Conservation (phyloP, 768 basidiomycete genomes). For the Heimioporus sp. region DNA sequence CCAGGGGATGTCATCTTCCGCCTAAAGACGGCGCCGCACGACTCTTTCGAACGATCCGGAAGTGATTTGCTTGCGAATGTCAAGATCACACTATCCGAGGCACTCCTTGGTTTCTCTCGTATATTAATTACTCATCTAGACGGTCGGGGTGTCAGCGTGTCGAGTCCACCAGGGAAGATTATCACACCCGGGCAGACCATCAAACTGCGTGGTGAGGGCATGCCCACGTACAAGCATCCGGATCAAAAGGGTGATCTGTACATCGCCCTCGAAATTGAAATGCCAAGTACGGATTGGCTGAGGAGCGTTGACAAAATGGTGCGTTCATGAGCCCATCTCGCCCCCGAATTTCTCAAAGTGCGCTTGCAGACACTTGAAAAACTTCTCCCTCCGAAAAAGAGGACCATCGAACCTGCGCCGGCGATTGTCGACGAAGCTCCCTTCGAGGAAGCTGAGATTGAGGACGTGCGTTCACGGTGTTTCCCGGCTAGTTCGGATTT, state of each 20-base stretch:
- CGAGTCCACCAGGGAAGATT: constrained; percentile 72
- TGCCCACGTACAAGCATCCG: constrained; percentile 72
- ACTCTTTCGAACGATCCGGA: constrained; percentile 80
- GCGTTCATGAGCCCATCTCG: constrained; percentile 5
- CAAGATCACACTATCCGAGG: constrained; percentile 89
- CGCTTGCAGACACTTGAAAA: constrained; percentile 55
- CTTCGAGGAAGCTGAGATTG: constrained; percentile 75
- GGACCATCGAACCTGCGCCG: constrained; percentile 68
- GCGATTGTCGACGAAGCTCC: constrained; percentile 66
- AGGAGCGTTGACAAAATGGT: constrained; percentile 61
- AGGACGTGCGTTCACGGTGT: constrained; percentile 80
- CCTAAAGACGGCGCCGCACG: constrained; percentile 64
- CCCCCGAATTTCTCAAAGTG: constrained; percentile 2
- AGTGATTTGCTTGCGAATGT: constrained; percentile 78
- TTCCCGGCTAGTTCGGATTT: constrained; percentile 71
- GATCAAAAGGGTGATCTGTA: constrained; percentile 79
- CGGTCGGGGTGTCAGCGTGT: constrained; percentile 82
- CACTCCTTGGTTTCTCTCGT: constrained; percentile 91
- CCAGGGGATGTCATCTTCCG: constrained; percentile 91
- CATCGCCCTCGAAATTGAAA: constrained; percentile 81
- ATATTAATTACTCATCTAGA: constrained; percentile 91
- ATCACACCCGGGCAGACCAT: constrained; percentile 74
- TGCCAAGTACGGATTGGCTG: constrained; percentile 83
- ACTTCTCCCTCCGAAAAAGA: constrained; percentile 75
- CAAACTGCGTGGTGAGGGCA: constrained; percentile 80